phyloP scores from a whole-genome alignment of 2,329 filamentous ascomycete genomes.

The Colletotrichum tropicale region DNA sequence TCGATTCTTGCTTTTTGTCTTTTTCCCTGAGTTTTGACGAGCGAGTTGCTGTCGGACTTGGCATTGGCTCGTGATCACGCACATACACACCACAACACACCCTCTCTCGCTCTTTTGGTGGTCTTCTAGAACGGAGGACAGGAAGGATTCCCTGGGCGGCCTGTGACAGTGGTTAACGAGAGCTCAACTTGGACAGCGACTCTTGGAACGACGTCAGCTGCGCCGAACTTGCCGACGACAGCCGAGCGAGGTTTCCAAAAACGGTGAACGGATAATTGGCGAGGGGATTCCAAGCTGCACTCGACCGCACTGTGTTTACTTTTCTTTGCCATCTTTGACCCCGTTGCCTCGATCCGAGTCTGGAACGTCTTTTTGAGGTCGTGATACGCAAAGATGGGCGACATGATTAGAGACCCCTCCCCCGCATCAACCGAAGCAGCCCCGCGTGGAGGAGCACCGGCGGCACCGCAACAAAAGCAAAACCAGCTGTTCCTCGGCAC shows the following conservation, averaged over 20 bases:
- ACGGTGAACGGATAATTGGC: neutral
- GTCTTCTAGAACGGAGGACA: neutral
- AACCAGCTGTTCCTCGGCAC: slow-evolving; percentile 58
- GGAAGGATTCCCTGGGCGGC: neutral
- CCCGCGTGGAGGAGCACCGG: neutral
- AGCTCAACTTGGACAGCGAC: neutral
- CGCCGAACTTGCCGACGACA: neutral
- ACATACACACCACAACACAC: neutral
- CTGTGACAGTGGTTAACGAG: neutral
- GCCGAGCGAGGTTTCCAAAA: neutral
- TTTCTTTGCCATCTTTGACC: neutral
- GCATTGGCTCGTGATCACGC: neutral
- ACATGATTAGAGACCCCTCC: slow-evolving; percentile 14
- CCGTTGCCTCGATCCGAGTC: neutral
- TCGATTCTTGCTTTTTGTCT: neutral
- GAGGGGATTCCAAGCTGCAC: neutral
- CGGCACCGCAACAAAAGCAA: neutral
- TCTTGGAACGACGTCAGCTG: neutral
- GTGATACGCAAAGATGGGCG: slow-evolving; percentile 1
- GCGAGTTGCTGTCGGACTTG: neutral
- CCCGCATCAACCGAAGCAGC: neutral
- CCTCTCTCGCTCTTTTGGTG: neutral
- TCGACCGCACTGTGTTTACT: neutral
- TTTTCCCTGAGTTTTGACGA: neutral
- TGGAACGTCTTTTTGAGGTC: neutral